Conservation (phyloP, 495 filamentous ascomycete species). For the Talaromyces nanjingensis region DNA sequence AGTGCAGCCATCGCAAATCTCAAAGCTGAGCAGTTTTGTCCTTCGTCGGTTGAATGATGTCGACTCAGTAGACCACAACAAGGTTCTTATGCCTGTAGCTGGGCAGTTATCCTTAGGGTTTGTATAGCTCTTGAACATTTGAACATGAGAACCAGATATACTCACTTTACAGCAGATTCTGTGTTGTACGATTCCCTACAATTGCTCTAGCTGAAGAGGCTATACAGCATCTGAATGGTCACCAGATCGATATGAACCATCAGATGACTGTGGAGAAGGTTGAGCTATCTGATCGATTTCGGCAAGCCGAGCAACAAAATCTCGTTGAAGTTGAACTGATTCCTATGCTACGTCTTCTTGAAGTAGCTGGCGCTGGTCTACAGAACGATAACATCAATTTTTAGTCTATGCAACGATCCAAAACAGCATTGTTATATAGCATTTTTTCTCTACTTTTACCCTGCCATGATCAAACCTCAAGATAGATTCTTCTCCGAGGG, state of each 20-base stretch:
- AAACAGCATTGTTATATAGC: neutral
- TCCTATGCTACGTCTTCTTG: neutral
- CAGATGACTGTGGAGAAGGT: neutral
- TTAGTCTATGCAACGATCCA: neutral
- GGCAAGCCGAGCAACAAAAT: neutral
- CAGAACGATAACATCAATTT: neutral
- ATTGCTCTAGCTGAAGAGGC: neutral
- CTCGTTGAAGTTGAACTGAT: neutral
- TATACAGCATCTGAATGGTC: neutral
- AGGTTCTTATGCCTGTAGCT: neutral
- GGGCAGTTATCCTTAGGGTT: neutral
- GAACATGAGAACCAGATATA: neutral
- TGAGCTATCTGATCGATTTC: neutral
- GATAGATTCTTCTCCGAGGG: slow-evolving; percentile 12
- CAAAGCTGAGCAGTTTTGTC: neutral
- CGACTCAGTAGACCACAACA: neutral
- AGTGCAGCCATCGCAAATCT: neutral
- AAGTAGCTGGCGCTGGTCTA: neutral
- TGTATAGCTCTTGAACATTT: neutral
- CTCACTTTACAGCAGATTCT: neutral
- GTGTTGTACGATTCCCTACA: neutral
- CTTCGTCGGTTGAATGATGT: neutral
- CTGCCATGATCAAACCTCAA: neutral
- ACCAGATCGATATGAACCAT: neutral
- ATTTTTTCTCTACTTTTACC: neutral